phyloP scores from a whole-genome alignment of 176 grass and related monocot species.

The Lolium perenne region DNA sequence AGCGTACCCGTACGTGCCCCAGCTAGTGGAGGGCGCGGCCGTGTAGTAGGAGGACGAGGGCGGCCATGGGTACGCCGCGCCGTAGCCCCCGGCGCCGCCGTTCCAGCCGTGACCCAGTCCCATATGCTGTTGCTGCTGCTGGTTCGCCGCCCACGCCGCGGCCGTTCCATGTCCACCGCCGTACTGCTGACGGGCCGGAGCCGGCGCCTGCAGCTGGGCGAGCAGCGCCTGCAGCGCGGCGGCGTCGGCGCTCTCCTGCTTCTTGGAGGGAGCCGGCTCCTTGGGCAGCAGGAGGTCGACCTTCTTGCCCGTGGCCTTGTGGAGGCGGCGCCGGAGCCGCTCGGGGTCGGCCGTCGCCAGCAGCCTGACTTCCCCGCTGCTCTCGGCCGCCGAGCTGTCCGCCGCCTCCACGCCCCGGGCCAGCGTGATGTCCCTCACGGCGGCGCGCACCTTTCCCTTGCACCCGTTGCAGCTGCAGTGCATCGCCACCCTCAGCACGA shows the following conservation, averaged over 20 bases:
- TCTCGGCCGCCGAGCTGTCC: not conserved
- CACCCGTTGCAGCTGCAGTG: constrained; percentile 56
- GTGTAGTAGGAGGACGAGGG: not conserved
- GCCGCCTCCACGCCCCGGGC: not conserved
- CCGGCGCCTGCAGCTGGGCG: not conserved
- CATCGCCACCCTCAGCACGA: constrained; percentile 49
- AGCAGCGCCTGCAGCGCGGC: not conserved
- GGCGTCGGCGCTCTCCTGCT: not conserved
- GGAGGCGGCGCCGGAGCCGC: constrained; percentile 38
- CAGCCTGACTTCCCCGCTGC: not conserved
- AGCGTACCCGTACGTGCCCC: not conserved
- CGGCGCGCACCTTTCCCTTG: constrained; percentile 34
- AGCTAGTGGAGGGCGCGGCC: not conserved
- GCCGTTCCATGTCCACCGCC: not conserved
- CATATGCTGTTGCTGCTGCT: not conserved
- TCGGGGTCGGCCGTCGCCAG: constrained; percentile 34
- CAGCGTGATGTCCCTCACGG: constrained; percentile 11
- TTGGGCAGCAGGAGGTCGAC: constrained; percentile 34
- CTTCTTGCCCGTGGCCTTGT: constrained; percentile 44
- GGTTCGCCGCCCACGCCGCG: not conserved
- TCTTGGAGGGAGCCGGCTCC: not conserved
- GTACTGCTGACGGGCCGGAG: not conserved
- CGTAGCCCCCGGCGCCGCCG: not conserved
- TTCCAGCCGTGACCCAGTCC: not conserved
- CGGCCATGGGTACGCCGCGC: constrained; percentile 21